These are phyloP conservation scores for Emmonsiellopsis sp. DNA, from an alignment of 2,329 filamentous ascomycete genomes.

Conservation along the genomic window DNA sequence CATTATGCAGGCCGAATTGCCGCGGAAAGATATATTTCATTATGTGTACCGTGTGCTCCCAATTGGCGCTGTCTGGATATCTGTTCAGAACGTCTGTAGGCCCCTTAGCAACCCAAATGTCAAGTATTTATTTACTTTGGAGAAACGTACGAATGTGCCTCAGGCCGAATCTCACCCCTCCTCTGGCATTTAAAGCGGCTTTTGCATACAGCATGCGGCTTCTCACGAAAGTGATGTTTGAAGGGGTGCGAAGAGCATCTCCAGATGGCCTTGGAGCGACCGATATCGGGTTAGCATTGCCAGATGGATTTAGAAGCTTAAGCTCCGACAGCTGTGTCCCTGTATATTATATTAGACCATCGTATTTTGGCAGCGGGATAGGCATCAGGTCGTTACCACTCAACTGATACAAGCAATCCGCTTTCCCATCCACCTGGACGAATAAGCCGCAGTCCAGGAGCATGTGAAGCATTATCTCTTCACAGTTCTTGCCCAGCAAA, in stretches of 20 bases:
- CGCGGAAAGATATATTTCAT: constrained; percentile 92
- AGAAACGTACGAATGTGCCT: constrained; percentile 65
- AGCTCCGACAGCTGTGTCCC: constrained; percentile 2
- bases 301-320: background rate
- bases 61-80: constrained; percentile 41
- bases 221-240: constrained; percentile 65
- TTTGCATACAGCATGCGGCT: constrained; percentile 80
- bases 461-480: constrained; percentile 67
- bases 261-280: background rate
- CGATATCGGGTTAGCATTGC: background rate
- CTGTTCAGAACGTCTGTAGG: constrained; percentile 72
- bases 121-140: background rate
- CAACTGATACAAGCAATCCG: constrained; percentile 65
- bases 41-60: constrained; percentile 55
- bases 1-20: constrained; percentile 85
- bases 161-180: constrained; percentile 63
- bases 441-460: constrained; percentile 74
- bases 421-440: constrained; percentile 48
- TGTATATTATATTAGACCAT: background rate
- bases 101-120: constrained; percentile 4
- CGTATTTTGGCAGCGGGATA: background rate
- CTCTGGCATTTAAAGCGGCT: constrained; percentile 59
- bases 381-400: constrained; percentile 49
- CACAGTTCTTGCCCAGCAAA: constrained; percentile 65
- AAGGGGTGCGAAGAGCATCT: constrained; percentile 21